Percentiles rank a stretch among this genome's conserved stretches.
These are phyloP conservation scores for Cordyceps pruinosa DNA, from an alignment of 2,329 filamentous ascomycete genomes.

Conservation along the genomic window DNA sequence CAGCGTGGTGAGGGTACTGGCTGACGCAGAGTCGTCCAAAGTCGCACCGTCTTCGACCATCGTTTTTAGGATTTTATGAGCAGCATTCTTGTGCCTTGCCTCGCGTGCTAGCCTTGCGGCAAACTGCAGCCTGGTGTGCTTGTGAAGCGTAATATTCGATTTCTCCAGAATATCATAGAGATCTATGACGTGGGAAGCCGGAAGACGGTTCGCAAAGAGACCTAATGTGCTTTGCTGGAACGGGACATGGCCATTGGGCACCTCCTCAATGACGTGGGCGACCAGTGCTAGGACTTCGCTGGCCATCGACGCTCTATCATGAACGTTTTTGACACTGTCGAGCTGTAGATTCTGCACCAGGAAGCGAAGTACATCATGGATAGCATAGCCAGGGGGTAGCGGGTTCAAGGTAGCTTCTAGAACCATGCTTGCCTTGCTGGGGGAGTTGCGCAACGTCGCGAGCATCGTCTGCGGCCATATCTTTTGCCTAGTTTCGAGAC, in stretches of 20 bases:
- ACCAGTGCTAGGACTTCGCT: conserved; percentile 25
- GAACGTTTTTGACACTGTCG: conserved; percentile 13
- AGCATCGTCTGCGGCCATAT: conserved; percentile 31
- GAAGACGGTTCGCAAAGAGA: conserved; percentile 23
- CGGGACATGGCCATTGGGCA: conserved; percentile 24
- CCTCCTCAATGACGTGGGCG: conserved; percentile 23
- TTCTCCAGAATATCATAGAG: conserved; percentile 30
- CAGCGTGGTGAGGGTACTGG: conserved; percentile 52
- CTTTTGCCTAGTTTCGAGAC: conserved; percentile 19
- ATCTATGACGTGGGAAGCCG: conserved; percentile 24
- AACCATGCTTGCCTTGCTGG: conserved; percentile 26
- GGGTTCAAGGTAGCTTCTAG: conserved; percentile 33
- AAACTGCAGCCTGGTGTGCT: conserved; percentile 41
- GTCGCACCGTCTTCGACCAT: conserved; percentile 34
- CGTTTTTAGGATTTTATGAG: conserved; percentile 35
- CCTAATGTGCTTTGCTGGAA: conserved; percentile 35
- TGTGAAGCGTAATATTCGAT: conserved; percentile 27
- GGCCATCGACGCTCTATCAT: conserved; percentile 21
- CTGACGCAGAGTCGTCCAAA: conserved; percentile 39
- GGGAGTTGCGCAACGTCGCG: conserved; percentile 27
- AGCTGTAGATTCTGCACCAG: conserved; percentile 21
- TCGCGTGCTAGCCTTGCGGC: conserved; percentile 38
- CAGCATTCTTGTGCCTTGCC: conserved; percentile 31
- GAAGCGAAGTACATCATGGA: conserved; percentile 30
- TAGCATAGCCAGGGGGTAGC: conserved; percentile 30